Evolutionary conservation across 2,329 filamentous ascomycete genomes (phyloP), one percentile per base, ranked within the genome.

Genomic region (Blastomyces percursus): DNA sequence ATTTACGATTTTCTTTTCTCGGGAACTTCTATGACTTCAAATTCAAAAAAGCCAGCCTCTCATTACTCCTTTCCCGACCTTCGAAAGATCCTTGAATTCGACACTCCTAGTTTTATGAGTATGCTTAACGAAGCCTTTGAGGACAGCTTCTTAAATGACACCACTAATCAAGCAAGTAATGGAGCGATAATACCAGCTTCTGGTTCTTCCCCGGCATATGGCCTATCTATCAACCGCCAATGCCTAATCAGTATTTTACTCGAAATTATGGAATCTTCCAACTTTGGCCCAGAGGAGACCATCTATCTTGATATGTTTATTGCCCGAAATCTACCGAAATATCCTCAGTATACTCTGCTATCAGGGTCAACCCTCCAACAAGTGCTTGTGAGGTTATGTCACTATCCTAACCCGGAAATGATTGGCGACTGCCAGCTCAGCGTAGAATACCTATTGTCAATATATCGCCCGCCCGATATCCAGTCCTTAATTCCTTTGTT

Each of bases 281-380:
- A 89, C 56, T 97, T 96, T 74, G 83, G 86, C 0, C 76, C 86
- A 0, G 85, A 89, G 64, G 91, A 97, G 71, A 92, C 89, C 14
- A 90, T 99, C 62, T 99, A 96, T 74, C 83, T 99, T 54, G 91
- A 99, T 75, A 99, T 99, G 91, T 99, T 99, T 71, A 89, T 99
- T 71, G 93, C 94, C 21, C 86, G 94, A 62, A 99, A 96, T 72
- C 78, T 99, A 59, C 90, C 95, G 3, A 99, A 99, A 73, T 99
- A 96, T 71, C 91, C 92, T 0, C 93, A 97, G 72, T 96, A 96
- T 70, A 86, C 99, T 59, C 83, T 97, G 12, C 84, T 99, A 56
- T 89, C 93, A 0, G 94, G 92, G 21, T 91, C 90, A 2, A 88
- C 89, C 1, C 80, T 99, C 0, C 90, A 91, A 64, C 86, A 86